A percentile compares a stretch with the other conserved stretches of the same genome.
Evolutionary conservation across 179 eudicot genomes (phyloP).

Genomic region (Sideroxylon spinosum): DNA sequence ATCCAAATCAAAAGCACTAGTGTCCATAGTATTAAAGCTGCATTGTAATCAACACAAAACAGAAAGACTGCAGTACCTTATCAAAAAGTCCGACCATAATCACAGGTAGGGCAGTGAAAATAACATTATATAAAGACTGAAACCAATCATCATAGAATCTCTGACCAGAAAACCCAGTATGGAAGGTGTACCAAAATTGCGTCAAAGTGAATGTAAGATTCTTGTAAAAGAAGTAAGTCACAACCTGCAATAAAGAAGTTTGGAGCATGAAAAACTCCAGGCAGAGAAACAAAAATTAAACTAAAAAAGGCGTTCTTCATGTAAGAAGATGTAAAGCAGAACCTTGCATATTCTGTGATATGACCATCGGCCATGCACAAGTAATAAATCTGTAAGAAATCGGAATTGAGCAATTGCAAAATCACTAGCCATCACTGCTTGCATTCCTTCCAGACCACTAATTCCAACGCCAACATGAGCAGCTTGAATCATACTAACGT

Average conservation of each 20-base stretch:
- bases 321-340: slow-evolving; percentile 9
- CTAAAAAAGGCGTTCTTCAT: not conserved
- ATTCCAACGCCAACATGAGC: slow-evolving; percentile 99
- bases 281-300: not conserved
- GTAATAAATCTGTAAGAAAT: slow-evolving; percentile 86
- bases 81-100: slow-evolving; percentile 86
- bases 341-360: slow-evolving; percentile 97
- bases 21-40: not conserved
- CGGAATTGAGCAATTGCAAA: slow-evolving; percentile 98
- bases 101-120: slow-evolving; percentile 91
- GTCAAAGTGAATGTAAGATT: slow-evolving; percentile 86
- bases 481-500: slow-evolving; percentile 99
- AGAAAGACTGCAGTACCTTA: slow-evolving; percentile 47
- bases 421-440: slow-evolving; percentile 99
- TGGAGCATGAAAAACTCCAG: not conserved
- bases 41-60: not conserved
- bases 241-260: slow-evolving; percentile 60
- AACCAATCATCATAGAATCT: slow-evolving; percentile 98
- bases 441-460: slow-evolving; percentile 99
- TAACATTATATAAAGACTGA: slow-evolving; percentile 88
- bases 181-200: slow-evolving; percentile 95
- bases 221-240: slow-evolving; percentile 89
- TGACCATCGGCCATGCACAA: slow-evolving; percentile 98
- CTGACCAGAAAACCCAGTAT: slow-evolving; percentile 93
- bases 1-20: slow-evolving; percentile 2